Evolutionary conservation across 352 stramenopile species (phyloP).

Genomic region (Aphanomyces astaci): DNA sequence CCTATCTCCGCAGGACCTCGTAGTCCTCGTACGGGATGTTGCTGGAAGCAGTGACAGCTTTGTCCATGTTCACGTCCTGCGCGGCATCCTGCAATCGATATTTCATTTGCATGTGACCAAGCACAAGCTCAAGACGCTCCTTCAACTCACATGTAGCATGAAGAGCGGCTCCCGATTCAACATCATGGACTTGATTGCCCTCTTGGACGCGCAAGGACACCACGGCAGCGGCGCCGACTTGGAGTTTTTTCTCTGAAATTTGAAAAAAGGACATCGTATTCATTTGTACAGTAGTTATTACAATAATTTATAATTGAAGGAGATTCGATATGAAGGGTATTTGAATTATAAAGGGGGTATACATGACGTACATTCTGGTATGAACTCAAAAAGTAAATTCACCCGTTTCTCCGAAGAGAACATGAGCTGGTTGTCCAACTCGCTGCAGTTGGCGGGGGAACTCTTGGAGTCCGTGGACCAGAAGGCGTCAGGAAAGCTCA

Average conservation of each 20-base stretch:
- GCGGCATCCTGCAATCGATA: neutral
- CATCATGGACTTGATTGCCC: conserved; percentile 54
- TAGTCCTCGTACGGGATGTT: neutral
- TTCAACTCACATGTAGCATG: neutral
- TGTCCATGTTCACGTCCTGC: neutral
- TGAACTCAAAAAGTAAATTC: neutral
- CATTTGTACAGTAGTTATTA: too few species aligned
- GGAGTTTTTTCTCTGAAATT: conserved; percentile 25
- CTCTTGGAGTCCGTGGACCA: conserved; percentile 82
- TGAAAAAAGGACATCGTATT: neutral
- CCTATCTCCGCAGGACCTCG: neutral
- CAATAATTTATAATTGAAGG: too few species aligned
- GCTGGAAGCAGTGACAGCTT: neutral
- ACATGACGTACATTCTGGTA: neutral
- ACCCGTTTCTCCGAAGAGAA: conserved; percentile 1
- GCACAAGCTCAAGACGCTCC: neutral
- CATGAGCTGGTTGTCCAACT: conserved; percentile 84
- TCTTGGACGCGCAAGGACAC: neutral
- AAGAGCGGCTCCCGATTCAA: conserved; percentile 27
- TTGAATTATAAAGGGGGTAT: conserved; percentile 8
- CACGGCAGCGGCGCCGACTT: conserved; percentile 24
- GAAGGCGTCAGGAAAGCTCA: conserved; percentile 66
- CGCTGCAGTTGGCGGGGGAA: conserved; percentile 65
- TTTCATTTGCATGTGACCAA: neutral
- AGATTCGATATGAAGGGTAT: neutral